A percentile compares a stretch with the other conserved stretches of the same genome.
Conservation (phyloP, 2,329 filamentous ascomycete species). For the Drechslerella dactyloides region DNA sequence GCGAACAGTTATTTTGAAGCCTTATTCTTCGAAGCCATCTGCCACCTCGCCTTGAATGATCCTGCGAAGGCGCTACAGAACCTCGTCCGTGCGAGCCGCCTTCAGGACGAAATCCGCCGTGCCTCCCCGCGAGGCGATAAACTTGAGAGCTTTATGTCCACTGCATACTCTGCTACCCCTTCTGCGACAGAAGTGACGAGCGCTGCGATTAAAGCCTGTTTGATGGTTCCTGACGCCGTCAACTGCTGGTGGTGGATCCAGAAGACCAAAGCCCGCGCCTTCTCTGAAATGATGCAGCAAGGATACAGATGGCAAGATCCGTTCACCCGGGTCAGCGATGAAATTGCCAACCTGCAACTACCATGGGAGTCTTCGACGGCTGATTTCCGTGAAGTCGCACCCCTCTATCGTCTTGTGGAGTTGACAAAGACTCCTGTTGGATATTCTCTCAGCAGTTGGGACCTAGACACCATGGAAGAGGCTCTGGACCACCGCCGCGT, state of each 20-base stretch:
- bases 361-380: slow-evolving; percentile 33
- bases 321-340: slow-evolving; percentile 27
- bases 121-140: slow-evolving; percentile 25
- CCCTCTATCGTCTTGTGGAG: slow-evolving; percentile 29
- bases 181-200: slow-evolving; percentile 9
- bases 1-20: slow-evolving; percentile 29
- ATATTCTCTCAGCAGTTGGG: slow-evolving; percentile 41
- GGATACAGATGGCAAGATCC: slow-evolving; percentile 30
- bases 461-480: slow-evolving; percentile 26
- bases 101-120: slow-evolving; percentile 38
- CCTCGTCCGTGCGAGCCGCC: slow-evolving; percentile 15
- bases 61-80: slow-evolving; percentile 24
- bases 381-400: slow-evolving; percentile 19
- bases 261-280: slow-evolving; percentile 38
- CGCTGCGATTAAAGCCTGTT: slow-evolving; percentile 31
- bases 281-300: slow-evolving; percentile 34
- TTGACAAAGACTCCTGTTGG: slow-evolving; percentile 38
- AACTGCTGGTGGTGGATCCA: slow-evolving; percentile 44
- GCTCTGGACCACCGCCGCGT: slow-evolving; percentile 1
- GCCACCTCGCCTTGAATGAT: slow-evolving; percentile 24
- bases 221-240: slow-evolving; percentile 27
- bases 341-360: slow-evolving; percentile 34
- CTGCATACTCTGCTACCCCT: slow-evolving; percentile 10
- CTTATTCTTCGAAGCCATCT: slow-evolving; percentile 31
- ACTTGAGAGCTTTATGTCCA: slow-evolving; percentile 37